phyloP scores from a whole-genome alignment of 441 rosid species.

The Dalechampia spathulata region DNA sequence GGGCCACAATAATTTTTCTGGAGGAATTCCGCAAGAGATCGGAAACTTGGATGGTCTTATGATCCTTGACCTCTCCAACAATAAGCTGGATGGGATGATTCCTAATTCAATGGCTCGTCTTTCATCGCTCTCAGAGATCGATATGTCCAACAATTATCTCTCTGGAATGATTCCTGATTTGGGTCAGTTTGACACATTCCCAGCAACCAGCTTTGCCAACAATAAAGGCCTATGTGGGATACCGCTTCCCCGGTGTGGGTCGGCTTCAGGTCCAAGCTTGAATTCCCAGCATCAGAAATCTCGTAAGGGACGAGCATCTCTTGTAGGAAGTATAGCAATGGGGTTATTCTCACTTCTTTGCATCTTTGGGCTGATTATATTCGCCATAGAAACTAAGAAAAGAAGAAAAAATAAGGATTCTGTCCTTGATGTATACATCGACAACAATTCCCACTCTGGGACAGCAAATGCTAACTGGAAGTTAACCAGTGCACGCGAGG shows the following conservation, averaged over 20 bases:
- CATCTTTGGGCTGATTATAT: slow-evolving; percentile 55
- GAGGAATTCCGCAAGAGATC: slow-evolving; percentile 63
- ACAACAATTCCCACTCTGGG: slow-evolving; percentile 61
- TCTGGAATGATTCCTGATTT: slow-evolving; percentile 68
- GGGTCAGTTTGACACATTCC: slow-evolving; percentile 87
- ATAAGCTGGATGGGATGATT: slow-evolving; percentile 51
- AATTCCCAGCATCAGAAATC: slow-evolving; percentile 43
- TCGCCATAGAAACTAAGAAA: slow-evolving; percentile 57
- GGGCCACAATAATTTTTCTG: slow-evolving; percentile 68
- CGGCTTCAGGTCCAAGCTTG: slow-evolving; percentile 12
- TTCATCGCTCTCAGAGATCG: slow-evolving; percentile 56
- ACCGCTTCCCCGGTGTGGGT: slow-evolving; percentile 56
- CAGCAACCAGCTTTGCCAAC: slow-evolving; percentile 49
- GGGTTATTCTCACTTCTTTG: slow-evolving; percentile 74
- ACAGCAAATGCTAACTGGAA: slow-evolving; percentile 62
- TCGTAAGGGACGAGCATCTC: slow-evolving; percentile 40
- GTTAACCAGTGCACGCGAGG: slow-evolving; percentile 59
- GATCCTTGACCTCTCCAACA: slow-evolving; percentile 79
- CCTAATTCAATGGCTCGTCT: slow-evolving; percentile 56
- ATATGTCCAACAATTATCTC: slow-evolving; percentile 65
- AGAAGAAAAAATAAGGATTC: slow-evolving; percentile 63
- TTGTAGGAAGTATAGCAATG: slow-evolving; percentile 78
- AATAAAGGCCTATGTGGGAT: slow-evolving; percentile 89
- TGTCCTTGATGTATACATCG: slow-evolving; percentile 48
- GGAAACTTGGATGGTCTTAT: slow-evolving; percentile 57